phyloP scores from a whole-genome alignment of 345 rosid species.

The Acer saccharum region DNA sequence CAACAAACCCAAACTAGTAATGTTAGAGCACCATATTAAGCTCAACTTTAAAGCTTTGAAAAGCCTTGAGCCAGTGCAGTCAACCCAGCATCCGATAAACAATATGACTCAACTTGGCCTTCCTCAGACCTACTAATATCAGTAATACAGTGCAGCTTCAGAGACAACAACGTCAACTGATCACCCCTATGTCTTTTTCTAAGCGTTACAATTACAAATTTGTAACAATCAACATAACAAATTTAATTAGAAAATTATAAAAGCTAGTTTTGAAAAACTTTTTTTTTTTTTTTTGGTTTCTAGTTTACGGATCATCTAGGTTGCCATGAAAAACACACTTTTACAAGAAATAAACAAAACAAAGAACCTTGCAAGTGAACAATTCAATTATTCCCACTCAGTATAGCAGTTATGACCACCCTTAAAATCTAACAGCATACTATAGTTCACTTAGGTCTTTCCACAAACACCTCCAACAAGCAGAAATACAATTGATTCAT shows the following conservation, averaged over 20 bases:
- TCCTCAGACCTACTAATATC: conserved; percentile 38
- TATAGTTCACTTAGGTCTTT: conserved; percentile 14
- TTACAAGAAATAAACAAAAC: not conserved
- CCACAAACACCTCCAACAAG: conserved; percentile 32
- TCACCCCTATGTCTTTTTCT: too few relatives aligned
- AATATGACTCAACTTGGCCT: conserved; percentile 38
- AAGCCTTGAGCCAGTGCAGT: conserved; percentile 64
- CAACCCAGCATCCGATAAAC: conserved; percentile 76
- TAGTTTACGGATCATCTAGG: too few relatives aligned
- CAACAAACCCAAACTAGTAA: conserved; percentile 65
- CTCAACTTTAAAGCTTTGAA: conserved; percentile 70
- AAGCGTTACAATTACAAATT: too few relatives aligned
- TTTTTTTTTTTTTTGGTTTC: too few relatives aligned
- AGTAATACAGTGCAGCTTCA: conserved; percentile 27
- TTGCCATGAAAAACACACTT: too few relatives aligned
- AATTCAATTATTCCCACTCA: not conserved
- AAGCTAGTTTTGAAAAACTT: too few relatives aligned
- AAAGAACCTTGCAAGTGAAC: too few relatives aligned
- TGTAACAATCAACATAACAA: too few relatives aligned
- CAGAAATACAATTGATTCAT: not conserved
- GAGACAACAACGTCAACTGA: too few relatives aligned
- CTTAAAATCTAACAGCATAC: not conserved
- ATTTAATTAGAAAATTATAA: too few relatives aligned
- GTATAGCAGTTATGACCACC: not conserved
- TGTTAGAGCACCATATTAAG: conserved; percentile 81